These are phyloP conservation scores for Phytophthora meadii DNA, from an alignment of 352 stramenopile genomes.

Conservation along the genomic window DNA sequence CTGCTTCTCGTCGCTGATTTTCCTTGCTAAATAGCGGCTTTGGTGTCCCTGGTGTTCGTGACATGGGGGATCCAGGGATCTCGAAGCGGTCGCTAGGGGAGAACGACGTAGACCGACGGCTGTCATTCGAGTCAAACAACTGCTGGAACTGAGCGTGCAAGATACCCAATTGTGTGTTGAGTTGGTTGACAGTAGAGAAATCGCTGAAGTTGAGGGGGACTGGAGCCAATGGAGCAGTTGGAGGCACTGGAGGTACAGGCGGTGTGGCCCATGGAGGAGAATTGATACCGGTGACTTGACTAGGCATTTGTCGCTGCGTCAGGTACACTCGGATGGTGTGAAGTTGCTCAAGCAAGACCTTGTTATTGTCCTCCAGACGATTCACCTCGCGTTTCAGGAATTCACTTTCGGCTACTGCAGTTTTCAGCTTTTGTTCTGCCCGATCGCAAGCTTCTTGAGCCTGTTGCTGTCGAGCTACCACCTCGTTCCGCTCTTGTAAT, in stretches of 20 bases:
- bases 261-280: slow-evolving; percentile 14
- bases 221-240: neutral
- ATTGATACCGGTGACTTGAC: slow-evolving; percentile 8
- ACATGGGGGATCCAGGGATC: slow-evolving; percentile 37
- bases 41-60: slow-evolving; percentile 8
- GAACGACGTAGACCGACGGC: slow-evolving; percentile 20
- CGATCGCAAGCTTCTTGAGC: slow-evolving; percentile 38
- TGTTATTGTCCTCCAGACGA: slow-evolving; percentile 68
- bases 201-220: slow-evolving; percentile 36
- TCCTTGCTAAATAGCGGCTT: slow-evolving; percentile 16
- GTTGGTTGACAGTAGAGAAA: slow-evolving; percentile 47
- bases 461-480: slow-evolving; percentile 35
- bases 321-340: slow-evolving; percentile 67
- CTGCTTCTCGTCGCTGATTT: slow-evolving; percentile 10
- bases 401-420: slow-evolving; percentile 45
- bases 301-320: slow-evolving; percentile 52
- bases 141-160: slow-evolving; percentile 69
- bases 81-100: slow-evolving; percentile 52
- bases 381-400: slow-evolving; percentile 59
- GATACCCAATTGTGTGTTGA: slow-evolving; percentile 57
- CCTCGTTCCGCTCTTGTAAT: slow-evolving; percentile 44
- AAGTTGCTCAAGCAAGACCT: slow-evolving; percentile 61
- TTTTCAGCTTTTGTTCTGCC: slow-evolving; percentile 55
- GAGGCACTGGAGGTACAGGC: neutral
- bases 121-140: slow-evolving; percentile 55